A percentile compares a stretch with the other conserved stretches of the same genome.
Evolutionary conservation across 139 green algal species (phyloP).

Genomic region (Volvox reticuliferus): DNA sequence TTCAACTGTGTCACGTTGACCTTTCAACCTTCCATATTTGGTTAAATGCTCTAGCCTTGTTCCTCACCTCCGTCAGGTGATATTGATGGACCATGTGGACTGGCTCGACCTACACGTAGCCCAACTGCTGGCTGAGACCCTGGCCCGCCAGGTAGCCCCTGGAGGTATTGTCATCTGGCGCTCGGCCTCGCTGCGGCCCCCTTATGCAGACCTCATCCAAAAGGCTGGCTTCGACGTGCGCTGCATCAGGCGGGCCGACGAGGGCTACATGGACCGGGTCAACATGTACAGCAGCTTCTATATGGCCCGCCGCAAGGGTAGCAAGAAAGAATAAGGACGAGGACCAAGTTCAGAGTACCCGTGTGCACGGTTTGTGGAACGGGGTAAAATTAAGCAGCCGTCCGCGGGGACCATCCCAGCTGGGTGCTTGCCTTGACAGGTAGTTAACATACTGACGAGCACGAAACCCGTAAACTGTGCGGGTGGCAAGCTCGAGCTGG

Average conservation of each 20-base stretch:
- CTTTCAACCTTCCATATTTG: no score
- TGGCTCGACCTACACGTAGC: constrained; percentile 83
- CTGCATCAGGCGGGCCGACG: constrained; percentile 80
- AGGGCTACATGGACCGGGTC: constrained; percentile 94
- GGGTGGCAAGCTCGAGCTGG: no score
- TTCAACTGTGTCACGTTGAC: no score
- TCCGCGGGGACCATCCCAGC: no score
- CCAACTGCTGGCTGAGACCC: constrained; percentile 72
- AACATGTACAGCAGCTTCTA: constrained; percentile 90
- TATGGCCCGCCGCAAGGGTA: constrained; percentile 38
- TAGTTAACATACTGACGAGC: no score
- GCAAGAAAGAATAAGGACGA: constrained; percentile 39
- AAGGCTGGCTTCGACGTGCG: constrained; percentile 91
- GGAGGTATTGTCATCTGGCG: constrained; percentile 97
- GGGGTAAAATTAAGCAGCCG: no score
- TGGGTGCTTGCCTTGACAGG: no score
- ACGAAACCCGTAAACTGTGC: no score
- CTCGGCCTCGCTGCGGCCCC: constrained; percentile 85
- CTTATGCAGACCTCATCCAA: constrained; percentile 88
- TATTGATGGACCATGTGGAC: constrained; percentile 99
- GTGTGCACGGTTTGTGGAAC: no score
- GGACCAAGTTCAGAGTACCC: no score
- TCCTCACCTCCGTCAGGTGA: constrained; percentile 80
- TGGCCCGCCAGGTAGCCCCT: constrained; percentile 80
- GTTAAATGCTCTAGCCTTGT: no score